Evolutionary conservation across 2,329 filamentous ascomycete species (phyloP).

Genomic region (Pezizomycotina sp.): DNA sequence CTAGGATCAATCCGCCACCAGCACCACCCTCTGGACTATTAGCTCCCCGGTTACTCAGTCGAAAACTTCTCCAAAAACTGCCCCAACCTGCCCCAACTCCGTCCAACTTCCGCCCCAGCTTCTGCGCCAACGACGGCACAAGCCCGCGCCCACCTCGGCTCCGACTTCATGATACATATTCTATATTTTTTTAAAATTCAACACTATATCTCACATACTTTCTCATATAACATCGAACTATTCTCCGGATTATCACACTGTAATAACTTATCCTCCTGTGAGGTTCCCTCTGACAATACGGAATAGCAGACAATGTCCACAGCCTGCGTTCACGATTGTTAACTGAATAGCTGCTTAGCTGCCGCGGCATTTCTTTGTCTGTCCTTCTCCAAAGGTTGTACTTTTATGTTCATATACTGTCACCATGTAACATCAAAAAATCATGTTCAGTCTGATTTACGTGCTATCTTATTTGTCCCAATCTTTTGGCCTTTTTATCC

Average conservation of each 20-base stretch:
- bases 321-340: neutral
- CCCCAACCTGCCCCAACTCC: too few relatives aligned
- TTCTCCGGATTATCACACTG: too few relatives aligned
- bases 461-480: slow-evolving; percentile 1
- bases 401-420: neutral
- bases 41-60: neutral
- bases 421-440: slow-evolving; percentile 3
- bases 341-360: neutral
- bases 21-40: neutral
- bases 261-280: too few relatives aligned
- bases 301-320: slow-evolving; percentile 1
- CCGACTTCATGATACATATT: too few relatives aligned
- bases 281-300: too few relatives aligned
- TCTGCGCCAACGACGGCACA: too few relatives aligned
- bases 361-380: neutral
- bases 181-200: too few relatives aligned
- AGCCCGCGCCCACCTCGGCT: too few relatives aligned
- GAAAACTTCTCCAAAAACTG: slow-evolving; percentile 1
- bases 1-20: neutral
- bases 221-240: too few relatives aligned
- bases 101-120: too few relatives aligned
- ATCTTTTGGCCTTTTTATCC: neutral
- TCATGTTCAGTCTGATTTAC: slow-evolving; percentile 15
- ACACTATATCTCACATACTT: too few relatives aligned
- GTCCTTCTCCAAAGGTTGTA: neutral